phyloP scores from a whole-genome alignment of 83 land plant genomes.

The Thuja plicata region DNA sequence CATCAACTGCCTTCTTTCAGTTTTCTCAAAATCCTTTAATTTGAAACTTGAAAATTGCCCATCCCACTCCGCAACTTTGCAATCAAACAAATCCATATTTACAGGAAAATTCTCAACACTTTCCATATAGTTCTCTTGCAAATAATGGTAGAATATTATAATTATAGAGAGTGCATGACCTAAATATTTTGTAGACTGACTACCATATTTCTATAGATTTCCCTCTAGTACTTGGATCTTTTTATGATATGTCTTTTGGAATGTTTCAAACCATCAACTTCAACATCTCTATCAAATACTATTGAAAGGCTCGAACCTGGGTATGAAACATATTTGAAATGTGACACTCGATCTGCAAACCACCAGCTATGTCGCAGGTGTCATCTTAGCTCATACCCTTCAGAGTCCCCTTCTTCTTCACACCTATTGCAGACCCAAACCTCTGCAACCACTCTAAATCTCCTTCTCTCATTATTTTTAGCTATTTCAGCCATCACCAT shows the following conservation, averaged over 20 bases:
- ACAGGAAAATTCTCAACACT: constrained; percentile 95
- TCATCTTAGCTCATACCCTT: constrained; percentile 1
- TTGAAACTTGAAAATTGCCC: no score
- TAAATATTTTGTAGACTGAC: constrained; percentile 46
- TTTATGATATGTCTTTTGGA: constrained; percentile 33
- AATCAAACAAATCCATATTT: no score
- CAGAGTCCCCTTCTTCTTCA: constrained; percentile 27
- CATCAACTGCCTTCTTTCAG: no score
- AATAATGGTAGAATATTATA: constrained; percentile 66
- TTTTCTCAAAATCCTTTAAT: no score
- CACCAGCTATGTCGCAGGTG: background rate
- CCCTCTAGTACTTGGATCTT: constrained; percentile 34
- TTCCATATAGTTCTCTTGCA: constrained; percentile 83
- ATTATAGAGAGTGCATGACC: constrained; percentile 82
- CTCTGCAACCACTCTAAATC: constrained; percentile 18
- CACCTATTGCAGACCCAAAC: background rate
- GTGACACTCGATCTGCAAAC: constrained; percentile 25
- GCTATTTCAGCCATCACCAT: constrained; percentile 8
- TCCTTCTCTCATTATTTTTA: constrained; percentile 3
- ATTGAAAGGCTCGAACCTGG: constrained; percentile 59
- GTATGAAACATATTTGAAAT: constrained; percentile 48
- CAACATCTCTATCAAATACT: constrained; percentile 39
- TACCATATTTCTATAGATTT: constrained; percentile 27
- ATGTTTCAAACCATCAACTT: constrained; percentile 22
- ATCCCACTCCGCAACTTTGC: no score